Conservation (phyloP, 75 land plant species). For the Selaginella tamariscina region DNA sequence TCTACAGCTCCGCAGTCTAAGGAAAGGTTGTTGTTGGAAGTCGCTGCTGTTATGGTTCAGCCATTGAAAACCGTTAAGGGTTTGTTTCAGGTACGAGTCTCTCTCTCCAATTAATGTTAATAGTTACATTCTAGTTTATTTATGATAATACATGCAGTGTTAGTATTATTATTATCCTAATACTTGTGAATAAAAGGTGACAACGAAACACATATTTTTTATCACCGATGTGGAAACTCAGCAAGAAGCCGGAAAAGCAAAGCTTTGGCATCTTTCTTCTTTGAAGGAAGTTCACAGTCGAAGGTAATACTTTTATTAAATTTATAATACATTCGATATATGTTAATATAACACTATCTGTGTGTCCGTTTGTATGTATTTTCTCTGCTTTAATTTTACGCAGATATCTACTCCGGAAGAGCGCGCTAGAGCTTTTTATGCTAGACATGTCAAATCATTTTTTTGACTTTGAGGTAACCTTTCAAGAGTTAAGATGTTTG, state of each 20-base stretch:
- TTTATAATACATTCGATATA: too few relatives aligned
- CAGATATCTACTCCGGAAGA: conserved; percentile 87
- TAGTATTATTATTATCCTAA: conserved; percentile 2
- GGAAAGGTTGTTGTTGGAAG: conserved; percentile 72
- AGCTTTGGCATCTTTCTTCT: conserved; percentile 66
- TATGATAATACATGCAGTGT: too few relatives aligned
- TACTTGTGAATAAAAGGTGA: conserved; percentile 45
- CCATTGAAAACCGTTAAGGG: conserved; percentile 64
- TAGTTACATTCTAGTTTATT: too few relatives aligned
- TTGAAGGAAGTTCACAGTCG: conserved; percentile 83
- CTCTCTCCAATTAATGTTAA: too few relatives aligned
- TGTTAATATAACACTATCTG: too few relatives aligned
- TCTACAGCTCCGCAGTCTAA: conserved; percentile 23
- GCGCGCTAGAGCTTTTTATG: conserved; percentile 96
- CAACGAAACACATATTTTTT: conserved; percentile 66
- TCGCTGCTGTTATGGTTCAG: conserved; percentile 72
- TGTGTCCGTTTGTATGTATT: neutral
- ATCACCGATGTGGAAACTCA: conserved; percentile 37
- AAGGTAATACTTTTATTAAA: conserved; percentile 38
- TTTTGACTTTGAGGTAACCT: conserved; percentile 88
- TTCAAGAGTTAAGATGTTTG: neutral
- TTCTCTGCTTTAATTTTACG: conserved; percentile 11
- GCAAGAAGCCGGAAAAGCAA: conserved; percentile 20
- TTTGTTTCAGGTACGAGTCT: conserved; percentile 59
- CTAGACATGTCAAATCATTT: conserved; percentile 86